phyloP scores from a whole-genome alignment of 1,284 basidiomycete genomes.

The Cutaneotrichosporon sp. region DNA sequence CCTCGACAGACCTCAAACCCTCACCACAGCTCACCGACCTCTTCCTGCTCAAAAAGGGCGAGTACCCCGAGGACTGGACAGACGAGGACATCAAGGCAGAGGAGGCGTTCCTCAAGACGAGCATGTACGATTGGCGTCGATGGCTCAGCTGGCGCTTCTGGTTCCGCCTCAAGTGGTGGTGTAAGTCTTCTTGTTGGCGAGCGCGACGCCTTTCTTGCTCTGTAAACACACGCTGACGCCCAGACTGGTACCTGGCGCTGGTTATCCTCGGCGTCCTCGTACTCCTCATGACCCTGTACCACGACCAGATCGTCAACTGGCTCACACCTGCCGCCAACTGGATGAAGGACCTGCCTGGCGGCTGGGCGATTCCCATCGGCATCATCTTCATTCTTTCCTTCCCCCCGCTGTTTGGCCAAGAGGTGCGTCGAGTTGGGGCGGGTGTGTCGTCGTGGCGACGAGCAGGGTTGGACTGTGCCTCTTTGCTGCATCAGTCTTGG shows the following conservation, averaged over 20 bases:
- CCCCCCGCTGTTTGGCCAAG: conserved; percentile 46
- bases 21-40: neutral
- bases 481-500: no score
- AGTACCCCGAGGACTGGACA: conserved; percentile 34
- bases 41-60: conserved; percentile 6
- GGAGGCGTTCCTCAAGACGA: conserved; percentile 41
- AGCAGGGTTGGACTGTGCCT: no score
- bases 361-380: conserved; percentile 78
- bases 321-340: conserved; percentile 61
- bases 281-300: conserved; percentile 60
- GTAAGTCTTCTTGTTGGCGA: conserved; percentile 43
- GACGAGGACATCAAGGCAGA: conserved; percentile 44
- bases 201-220: no score
- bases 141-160: conserved; percentile 52
- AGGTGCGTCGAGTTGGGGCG: conserved; percentile 29
- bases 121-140: conserved; percentile 52
- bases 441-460: no score
- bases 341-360: conserved; percentile 57
- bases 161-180: conserved; percentile 53
- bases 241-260: conserved; percentile 54
- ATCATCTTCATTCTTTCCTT: conserved; percentile 50
- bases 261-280: conserved; percentile 51
- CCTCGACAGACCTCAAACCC: neutral
- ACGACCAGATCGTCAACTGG: conserved; percentile 61
- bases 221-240: conserved; percentile 1